Base-by-base conservation (phyloP, 1,284 basidiomycete genomes). In the Schizopora paradoxa region DNA sequence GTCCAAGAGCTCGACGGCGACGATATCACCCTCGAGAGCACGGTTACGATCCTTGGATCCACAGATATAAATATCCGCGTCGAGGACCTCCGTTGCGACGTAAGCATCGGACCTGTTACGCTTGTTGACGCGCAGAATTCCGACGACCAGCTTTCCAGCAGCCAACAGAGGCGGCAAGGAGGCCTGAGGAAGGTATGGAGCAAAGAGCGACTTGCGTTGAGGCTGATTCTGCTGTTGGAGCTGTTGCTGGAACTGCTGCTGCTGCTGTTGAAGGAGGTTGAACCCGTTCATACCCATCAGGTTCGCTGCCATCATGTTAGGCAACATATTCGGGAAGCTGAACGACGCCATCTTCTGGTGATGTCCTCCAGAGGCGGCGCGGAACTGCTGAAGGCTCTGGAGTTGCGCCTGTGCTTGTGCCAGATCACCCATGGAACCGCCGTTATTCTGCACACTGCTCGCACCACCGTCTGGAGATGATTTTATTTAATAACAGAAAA, bases 31-130 rank as follows among this genome's bases (percentile, higher is more conserved):
- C 64, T 99, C 96, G 33, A 99, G 76, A 26, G 96, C 96, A 56
- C 96, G 86, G 65, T 99, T 99, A 56, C 96, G 88, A 66, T 99
- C 96, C 64, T 98, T 98, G 41, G 94, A 98, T 26, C 95, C 95
- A 60, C 92, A 95, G 44, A 95, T 94, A 62, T 98, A 99, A 63
- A 99, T 99, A 64, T 99, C 96, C 49, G 93, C 91, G 61, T 99
- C 96, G 45, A 99, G 72, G 23, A 98, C 94, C 64, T 99, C 96
- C 19, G 95, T 99, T n/a, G 95, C 88, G 49, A 99, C 95, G 64
- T 98, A 99, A 4, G 96, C 96, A 65, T 99, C 96, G 19, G 95
- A 98, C 46, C 96, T 81, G 65, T 98, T 98, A 59, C 96, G 88
- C 72, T 99, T 99, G 73, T 99, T 99, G 58, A 99, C 94, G 41